Evolutionary conservation across 1,139 yeast species (phyloP), one percentile per base, ranked within the genome.

Genomic region (Ashbya aceris): DNA sequence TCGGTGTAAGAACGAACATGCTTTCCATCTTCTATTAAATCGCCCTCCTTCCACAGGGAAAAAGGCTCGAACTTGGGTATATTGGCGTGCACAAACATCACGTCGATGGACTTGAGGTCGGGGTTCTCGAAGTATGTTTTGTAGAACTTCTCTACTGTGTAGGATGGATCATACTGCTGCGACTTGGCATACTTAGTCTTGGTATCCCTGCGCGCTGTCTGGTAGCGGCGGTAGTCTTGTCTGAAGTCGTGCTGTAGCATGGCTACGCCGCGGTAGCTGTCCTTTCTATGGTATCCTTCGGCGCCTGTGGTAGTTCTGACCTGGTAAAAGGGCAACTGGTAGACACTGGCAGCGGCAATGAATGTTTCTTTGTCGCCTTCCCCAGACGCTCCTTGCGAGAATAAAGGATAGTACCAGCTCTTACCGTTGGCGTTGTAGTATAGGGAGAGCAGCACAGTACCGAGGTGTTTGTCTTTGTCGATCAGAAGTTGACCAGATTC

Each of bases 351-450:
- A 0, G 91, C 89, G 0, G 95, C 89, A 42, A 83, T 66, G 55
- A 83, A 86, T 0, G 95, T 84, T 58, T 86, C 96, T 59, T 85
- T 86, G 60, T 86, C 95, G 47, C 95, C 95, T 65, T 84, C 94
- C 35, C 96, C 95, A 44, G 79, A 83, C 0, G 84, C 77, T 10
- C 89, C 89, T 63, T 85, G 95, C 1, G 91, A 79, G 42, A 86
- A 74, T 38, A 86, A 70, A n/a, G 93, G 93, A 61, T 85, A 86
- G 57, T 74, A 86, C 64, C 78, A 77, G 12, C 73, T 71, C 5
- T 91, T 93, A 0, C 95, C 95, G 56, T 76, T 81, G 33, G 83
- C 62, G 56, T 85, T 86, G 64, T 85, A 86, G 62, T 84, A 85
- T 30, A 83, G 63, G 0, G 94, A 77, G 42, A 86, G 62, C 41